Evolutionary conservation across 441 rosid genomes (phyloP).

Genomic region (Populus hybrid): DNA sequence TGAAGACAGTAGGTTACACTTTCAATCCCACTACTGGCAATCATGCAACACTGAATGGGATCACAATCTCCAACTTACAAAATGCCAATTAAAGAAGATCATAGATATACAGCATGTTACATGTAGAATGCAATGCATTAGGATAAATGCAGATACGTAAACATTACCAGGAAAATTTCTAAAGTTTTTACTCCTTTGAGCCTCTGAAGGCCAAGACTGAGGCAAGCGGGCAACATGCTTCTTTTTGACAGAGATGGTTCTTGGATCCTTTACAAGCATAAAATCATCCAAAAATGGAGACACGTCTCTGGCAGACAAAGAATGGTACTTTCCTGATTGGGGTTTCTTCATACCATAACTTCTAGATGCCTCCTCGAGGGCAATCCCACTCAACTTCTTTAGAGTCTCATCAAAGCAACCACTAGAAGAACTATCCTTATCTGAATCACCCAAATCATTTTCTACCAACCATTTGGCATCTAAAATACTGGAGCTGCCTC

Average conservation of each 20-base stretch:
- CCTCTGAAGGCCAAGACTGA: conserved; percentile 62
- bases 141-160: conserved; percentile 9
- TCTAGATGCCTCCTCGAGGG: conserved; percentile 67
- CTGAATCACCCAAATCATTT: conserved; percentile 41
- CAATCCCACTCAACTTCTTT: conserved; percentile 61
- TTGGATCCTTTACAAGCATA: conserved; percentile 64
- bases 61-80: conserved; percentile 2
- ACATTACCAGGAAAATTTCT: conserved; percentile 65
- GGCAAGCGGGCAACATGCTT: conserved; percentile 50
- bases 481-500: conserved; percentile 56
- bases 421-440: conserved; percentile 53
- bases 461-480: conserved; percentile 61
- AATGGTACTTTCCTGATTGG: conserved; percentile 32
- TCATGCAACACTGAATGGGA: neutral
- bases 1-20: neutral
- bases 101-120: neutral
- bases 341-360: conserved; percentile 58
- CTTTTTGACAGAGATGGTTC: conserved; percentile 58
- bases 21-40: neutral
- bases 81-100: neutral
- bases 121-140: conserved; percentile 5
- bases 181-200: conserved; percentile 56
- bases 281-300: conserved; percentile 59
- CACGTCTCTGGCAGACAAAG: conserved; percentile 30
- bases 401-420: conserved; percentile 43